Evolutionary conservation across 208 protist genomes (phyloP).

Genomic region (Wallacemonas sp.): DNA sequence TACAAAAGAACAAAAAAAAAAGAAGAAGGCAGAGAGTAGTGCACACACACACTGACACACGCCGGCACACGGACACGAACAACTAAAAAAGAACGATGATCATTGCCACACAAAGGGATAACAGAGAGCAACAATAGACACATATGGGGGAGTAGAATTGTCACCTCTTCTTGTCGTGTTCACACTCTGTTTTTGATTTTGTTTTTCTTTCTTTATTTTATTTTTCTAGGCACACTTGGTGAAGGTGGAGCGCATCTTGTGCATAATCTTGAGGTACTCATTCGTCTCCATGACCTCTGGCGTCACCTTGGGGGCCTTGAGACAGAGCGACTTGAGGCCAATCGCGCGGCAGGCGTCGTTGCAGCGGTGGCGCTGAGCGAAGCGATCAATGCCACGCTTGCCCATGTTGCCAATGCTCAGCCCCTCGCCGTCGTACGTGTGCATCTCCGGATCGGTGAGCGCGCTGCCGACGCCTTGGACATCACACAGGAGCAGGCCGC

Average conservation of each 20-base stretch:
- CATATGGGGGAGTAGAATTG: too few species aligned
- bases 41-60: not conserved
- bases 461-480: conserved; percentile 64
- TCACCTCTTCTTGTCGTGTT: conserved; percentile 9
- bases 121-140: conserved; percentile 9
- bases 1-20: conserved; percentile 18
- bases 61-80: not conserved
- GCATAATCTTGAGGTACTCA: conserved; percentile 15
- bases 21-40: not conserved
- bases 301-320: conserved; percentile 10
- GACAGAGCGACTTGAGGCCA: conserved; percentile 27
- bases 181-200: conserved; percentile 15
- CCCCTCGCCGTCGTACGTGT: conserved; percentile 58
- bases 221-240: conserved; percentile 7
- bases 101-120: conserved; percentile 7
- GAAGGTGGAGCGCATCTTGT: conserved; percentile 15
- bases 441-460: conserved; percentile 76
- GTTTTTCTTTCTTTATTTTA: conserved; percentile 14
- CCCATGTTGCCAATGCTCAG: conserved; percentile 76
- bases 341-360: conserved; percentile 54
- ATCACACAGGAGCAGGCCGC: conserved; percentile 63
- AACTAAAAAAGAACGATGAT: conserved; percentile 13
- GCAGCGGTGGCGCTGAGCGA: conserved; percentile 49
- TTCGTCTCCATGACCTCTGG: conserved; percentile 20
- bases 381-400: conserved; percentile 53